phyloP scores from a whole-genome alignment of 208 protist species.

The Cochliopodium minus region DNA sequence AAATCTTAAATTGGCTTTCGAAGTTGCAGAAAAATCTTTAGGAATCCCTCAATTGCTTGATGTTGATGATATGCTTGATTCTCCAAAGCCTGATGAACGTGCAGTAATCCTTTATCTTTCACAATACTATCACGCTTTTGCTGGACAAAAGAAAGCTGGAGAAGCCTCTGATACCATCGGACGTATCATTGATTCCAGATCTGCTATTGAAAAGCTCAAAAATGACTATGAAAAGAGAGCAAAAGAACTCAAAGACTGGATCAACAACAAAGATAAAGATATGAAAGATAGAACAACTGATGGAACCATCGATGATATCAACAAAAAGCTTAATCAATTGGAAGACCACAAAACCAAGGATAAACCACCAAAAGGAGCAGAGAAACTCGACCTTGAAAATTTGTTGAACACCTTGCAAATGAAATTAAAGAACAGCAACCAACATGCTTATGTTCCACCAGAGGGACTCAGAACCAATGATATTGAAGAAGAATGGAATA shows the following conservation, averaged over 20 bases:
- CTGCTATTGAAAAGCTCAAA: constrained; percentile 16
- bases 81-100: constrained; percentile 14
- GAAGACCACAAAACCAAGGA: constrained; percentile 14
- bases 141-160: constrained; percentile 10
- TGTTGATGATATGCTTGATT: constrained; percentile 19
- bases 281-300: constrained; percentile 3
- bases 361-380: constrained; percentile 17
- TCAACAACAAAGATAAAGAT: background rate
- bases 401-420: constrained; percentile 20
- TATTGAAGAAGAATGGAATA: constrained; percentile 19
- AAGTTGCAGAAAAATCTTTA: constrained; percentile 13
- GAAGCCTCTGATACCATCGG: constrained; percentile 10
- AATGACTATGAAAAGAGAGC: constrained; percentile 21
- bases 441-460: constrained; percentile 17
- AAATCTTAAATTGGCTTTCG: constrained; percentile 22
- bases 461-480: background rate
- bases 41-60: constrained; percentile 16
- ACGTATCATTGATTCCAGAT: constrained; percentile 11
- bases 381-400: constrained; percentile 20
- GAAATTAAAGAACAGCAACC: constrained; percentile 17
- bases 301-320: background rate
- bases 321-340: constrained; percentile 3
- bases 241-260: constrained; percentile 5
- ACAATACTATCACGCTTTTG: constrained; percentile 16
- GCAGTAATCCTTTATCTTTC: constrained; percentile 21